Base-by-base conservation (phyloP, 2,329 filamentous ascomycete genomes). In the Arthrobotrys sphaeroides region DNA sequence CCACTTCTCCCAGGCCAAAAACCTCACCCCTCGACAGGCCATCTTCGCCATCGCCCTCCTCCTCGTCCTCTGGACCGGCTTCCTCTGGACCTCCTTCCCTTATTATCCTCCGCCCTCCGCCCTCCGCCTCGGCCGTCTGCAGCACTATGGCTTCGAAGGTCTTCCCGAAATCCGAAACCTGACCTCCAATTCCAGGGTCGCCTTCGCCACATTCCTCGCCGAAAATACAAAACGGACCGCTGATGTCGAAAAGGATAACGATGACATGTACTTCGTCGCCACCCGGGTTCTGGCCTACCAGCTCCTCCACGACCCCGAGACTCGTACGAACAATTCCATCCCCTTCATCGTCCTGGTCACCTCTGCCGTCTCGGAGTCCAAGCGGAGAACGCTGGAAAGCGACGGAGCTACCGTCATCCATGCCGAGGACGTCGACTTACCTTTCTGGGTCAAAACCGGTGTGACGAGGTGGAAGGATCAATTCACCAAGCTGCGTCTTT, bases 401-500 rank as follows among this genome's bases (percentile, higher is more conserved):
- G 83, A 84, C 70, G 84, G 84, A 7, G 84, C 83, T 7, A 82
- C 77, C 1, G 81, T 85, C 22, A 78, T 83, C 20, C 80, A 81
- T 60, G 80, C 83, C 4, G 79, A 82, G 10, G 81, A 82, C 47
- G 79, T 84, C 0, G 69, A 79, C 2, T 40, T 81, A 1, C 78
- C 79, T 2, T 80, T 79, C 62, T 84, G 82, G 82, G 80, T 84
- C 18, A 80, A 80, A 28, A 82, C 82, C 0, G 81, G 81, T 4
- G 80, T 83, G 4, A 78, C 80, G 1, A 80, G 83, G 42, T 85
- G 83, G 82, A 82, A 82, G 36, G 83, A 85, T 67, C 81, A 83
- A 67, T 83, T 84, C 77, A 83, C 81, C 20, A 85, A 85, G 78
- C 80, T 85, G 13, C 81, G 83, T 9, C 75, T 84, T 4, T 82